Base-by-base conservation (phyloP, 2,329 filamentous ascomycete genomes). In the Rhynchosporium agropyri region DNA sequence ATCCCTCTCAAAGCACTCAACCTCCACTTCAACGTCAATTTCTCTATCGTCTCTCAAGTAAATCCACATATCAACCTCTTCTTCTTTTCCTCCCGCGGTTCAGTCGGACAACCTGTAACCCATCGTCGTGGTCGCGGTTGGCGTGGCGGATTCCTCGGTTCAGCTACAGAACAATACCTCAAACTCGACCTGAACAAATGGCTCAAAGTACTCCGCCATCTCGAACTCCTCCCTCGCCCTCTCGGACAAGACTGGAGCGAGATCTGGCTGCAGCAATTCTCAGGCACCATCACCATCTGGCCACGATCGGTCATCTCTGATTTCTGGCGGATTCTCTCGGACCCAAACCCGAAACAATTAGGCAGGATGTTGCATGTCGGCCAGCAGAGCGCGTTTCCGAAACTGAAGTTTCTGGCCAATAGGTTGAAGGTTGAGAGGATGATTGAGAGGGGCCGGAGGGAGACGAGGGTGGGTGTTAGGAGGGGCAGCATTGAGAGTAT, bases 61-160 rank as follows among this genome's bases (percentile, higher is more conserved):
- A 99, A 99, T 75, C 95, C 95, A 1, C 95, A 99, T 75, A 94
- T 99, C 76, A 98, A 97, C 72, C 87, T 98, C 33, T 99, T 99
- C 82, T 98, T 99, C 84, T 99, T 98, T 81, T 95, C 90, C 36
- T 96, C 93, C 0, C 86, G 95, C 38, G 95, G 95, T 12, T 89
- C 90, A 0, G 94, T 98, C 9, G 95, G 95, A 4, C 88, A 91
- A 58, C 95, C 95, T 9, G 95, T 98, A 20, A 97, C 93, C 0
- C 95, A 99, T 76, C 90, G 95, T 60, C 89, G 89, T 70, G 95
- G 95, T 4, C 89, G 92, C 53, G 95, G 95, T 61, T 99, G 95
- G 95, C 89, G 95, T 59, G 95, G 95, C 45, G 95, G 95, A 1
- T 99, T 96, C 77, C 83, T 99, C 13, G 94, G 95, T 66, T 94